phyloP scores from a whole-genome alignment of 192 early-diverging fungal genomes.

The Coemansia biformis region DNA sequence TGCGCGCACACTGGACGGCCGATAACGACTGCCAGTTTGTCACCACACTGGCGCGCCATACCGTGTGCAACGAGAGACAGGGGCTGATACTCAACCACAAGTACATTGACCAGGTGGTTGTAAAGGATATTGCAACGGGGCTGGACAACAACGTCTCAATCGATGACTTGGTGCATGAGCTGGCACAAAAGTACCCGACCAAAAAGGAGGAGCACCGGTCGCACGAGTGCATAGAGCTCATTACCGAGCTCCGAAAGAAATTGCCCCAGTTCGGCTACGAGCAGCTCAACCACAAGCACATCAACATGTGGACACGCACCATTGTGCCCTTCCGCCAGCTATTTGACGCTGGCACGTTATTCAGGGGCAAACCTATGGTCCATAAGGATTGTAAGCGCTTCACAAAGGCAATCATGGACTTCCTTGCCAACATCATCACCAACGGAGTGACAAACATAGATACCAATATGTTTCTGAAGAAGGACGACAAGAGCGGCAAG shows the following conservation, averaged over 20 bases:
- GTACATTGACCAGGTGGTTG: slow-evolving; percentile 17
- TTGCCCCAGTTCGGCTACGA: slow-evolving; percentile 15
- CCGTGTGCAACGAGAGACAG: slow-evolving; percentile 8
- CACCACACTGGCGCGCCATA: slow-evolving; percentile 19
- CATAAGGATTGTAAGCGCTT: slow-evolving; percentile 41
- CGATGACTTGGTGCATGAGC: slow-evolving; percentile 1
- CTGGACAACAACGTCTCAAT: slow-evolving; percentile 2
- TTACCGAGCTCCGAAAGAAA: slow-evolving; percentile 12
- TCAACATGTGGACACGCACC: slow-evolving; percentile 40
- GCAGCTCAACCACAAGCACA: slow-evolving; percentile 39
- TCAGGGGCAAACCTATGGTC: slow-evolving; percentile 29
- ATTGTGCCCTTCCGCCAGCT: slow-evolving; percentile 39
- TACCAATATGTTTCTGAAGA: not conserved
- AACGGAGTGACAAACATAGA: not conserved
- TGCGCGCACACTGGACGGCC: slow-evolving; percentile 9
- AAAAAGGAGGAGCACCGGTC: slow-evolving; percentile 28
- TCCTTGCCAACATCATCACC: not conserved
- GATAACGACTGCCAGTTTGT: slow-evolving; percentile 23
- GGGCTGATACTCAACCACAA: slow-evolving; percentile 24
- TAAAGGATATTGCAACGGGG: slow-evolving; percentile 9
- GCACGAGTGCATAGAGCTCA: slow-evolving; percentile 13
- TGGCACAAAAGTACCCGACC: slow-evolving; percentile 18
- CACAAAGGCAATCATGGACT: slow-evolving; percentile 21
- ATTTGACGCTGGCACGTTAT: slow-evolving; percentile 16
- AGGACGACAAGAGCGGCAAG: slow-evolving; percentile 10